Base-by-base conservation (phyloP, 208 protist genomes). In the Leishmania guyanensis region DNA sequence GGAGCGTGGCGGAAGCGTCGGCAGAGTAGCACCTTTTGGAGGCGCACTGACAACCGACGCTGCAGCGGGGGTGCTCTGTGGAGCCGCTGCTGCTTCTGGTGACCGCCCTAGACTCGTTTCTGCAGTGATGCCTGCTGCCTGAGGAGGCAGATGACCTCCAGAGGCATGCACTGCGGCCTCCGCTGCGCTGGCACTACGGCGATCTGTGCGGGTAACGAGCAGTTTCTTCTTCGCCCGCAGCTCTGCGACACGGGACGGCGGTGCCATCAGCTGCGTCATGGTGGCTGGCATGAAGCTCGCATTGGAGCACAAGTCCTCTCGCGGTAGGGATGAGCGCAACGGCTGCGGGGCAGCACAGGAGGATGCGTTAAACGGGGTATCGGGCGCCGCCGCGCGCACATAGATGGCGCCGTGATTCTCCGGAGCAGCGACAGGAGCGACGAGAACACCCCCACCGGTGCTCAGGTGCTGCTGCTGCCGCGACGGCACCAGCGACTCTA, bases 201-300 rank as follows among this genome's bases (percentile, higher is more conserved):
- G 83, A 75, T 90, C 86, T 33, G 86, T 84, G 78, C 86, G 86
- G 17, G 86, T 90, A 33, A 90, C 77, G 51, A 75, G 83, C 50
- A 90, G 81, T n/a, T 82, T 81, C 48, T 81, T 70, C 46, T 81
- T 82, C 64, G 86, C 86, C 53, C 86, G 86, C 65, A 90, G 74
- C 72, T 90, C 86, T 2, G 86, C 86, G 16, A 68, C 74, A 64
- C 79, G 78, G 26, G 87, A 90, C 16, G 87, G 87, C 58, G 80
- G 80, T 43, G 86, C 86, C 78, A 90, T 80, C 77, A 90, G 84
- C 77, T 90, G 86, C 78, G 86, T 81, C 75, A 90, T 84, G 5
- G 86, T 90, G 50, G 84, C 82, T 0, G 80, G 74, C 56, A 68
- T 51, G 56, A 90, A 90, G 33, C 80, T 87, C 48, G 79, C 79